Conservation (phyloP, 2,329 filamentous ascomycete genomes). For the Paecilomyces formosus region DNA sequence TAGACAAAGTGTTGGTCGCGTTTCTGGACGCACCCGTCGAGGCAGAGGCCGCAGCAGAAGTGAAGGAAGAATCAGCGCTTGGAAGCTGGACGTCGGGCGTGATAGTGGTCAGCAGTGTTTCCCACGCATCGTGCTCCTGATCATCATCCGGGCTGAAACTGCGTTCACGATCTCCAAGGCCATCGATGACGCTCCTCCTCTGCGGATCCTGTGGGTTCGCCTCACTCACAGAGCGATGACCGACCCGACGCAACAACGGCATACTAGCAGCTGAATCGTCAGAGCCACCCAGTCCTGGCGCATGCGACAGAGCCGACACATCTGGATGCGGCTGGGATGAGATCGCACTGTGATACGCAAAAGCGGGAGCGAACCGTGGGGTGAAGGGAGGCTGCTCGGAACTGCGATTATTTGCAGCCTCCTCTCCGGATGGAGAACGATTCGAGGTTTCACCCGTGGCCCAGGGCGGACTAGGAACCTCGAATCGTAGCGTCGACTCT, state of each 20-base stretch:
- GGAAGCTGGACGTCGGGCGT: conserved; percentile 75
- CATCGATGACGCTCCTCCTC: conserved; percentile 46
- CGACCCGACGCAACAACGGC: conserved; percentile 25
- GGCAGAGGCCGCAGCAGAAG: conserved; percentile 43
- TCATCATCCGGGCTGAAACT: conserved; percentile 61
- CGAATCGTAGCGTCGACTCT: conserved; percentile 25
- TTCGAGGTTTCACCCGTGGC: conserved; percentile 17
- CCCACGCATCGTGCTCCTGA: conserved; percentile 59
- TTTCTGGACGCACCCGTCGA: conserved; percentile 18
- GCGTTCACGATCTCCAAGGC: conserved; percentile 75
- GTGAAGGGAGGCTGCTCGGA: conserved; percentile 24
- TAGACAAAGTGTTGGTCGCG: conserved; percentile 26
- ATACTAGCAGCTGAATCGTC: conserved; percentile 15
- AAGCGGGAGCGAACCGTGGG: conserved; percentile 39
- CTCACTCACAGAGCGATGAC: conserved; percentile 23
- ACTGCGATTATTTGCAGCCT: conserved; percentile 8
- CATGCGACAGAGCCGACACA: conserved; percentile 14
- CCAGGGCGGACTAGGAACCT: conserved; percentile 20
- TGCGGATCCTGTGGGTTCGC: conserved; percentile 10
- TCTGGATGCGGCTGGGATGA: conserved; percentile 15
- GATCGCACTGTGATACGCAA: conserved; percentile 18
- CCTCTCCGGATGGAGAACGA: conserved; percentile 14
- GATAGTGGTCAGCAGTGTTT: conserved; percentile 71
- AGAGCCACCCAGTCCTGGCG: conserved; percentile 15
- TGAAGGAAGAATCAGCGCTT: conserved; percentile 75